Conservation (phyloP, 2,329 filamentous ascomycete genomes). For the Neonectria magnoliae region DNA sequence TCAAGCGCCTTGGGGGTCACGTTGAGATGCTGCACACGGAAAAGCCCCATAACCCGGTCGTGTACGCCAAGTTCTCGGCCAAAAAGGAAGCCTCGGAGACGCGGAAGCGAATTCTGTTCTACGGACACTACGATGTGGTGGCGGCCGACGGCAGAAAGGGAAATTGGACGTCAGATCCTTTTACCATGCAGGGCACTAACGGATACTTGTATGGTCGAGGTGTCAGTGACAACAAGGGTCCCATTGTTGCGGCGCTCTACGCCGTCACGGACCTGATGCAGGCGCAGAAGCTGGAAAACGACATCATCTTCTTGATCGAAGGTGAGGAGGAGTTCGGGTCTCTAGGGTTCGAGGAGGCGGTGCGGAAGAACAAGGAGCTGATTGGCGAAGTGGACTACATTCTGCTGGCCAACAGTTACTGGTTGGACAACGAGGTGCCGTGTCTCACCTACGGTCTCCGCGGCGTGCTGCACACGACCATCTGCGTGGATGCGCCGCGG, state of each 20-base stretch:
- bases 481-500: slow-evolving; percentile 85
- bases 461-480: slow-evolving; percentile 91
- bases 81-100: slow-evolving; percentile 72
- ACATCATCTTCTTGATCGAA: slow-evolving; percentile 94
- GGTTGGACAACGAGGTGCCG: slow-evolving; percentile 94
- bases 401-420: slow-evolving; percentile 96
- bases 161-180: slow-evolving; percentile 90
- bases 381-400: slow-evolving; percentile 96
- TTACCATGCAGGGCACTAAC: slow-evolving; percentile 87
- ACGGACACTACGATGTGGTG: slow-evolving; percentile 98
- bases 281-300: slow-evolving; percentile 83
- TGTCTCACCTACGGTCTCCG: slow-evolving; percentile 95
- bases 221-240: slow-evolving; percentile 98
- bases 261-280: slow-evolving; percentile 90
- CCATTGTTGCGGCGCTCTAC: slow-evolving; percentile 92
- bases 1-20: slow-evolving; percentile 89
- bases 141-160: slow-evolving; percentile 83
- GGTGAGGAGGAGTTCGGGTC: slow-evolving; percentile 97
- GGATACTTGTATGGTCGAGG: slow-evolving; percentile 95
- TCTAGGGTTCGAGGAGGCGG: slow-evolving; percentile 85
- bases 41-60: slow-evolving; percentile 87
- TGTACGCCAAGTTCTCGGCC: slow-evolving; percentile 87
- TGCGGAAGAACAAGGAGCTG: slow-evolving; percentile 80
- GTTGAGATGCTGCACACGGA: slow-evolving; percentile 90
- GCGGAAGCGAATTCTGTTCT: slow-evolving; percentile 91